A percentile compares a stretch with the other conserved stretches of the same genome.
Evolutionary conservation across 2,329 filamentous ascomycete genomes (phyloP).

Genomic region (Geosmithia putterillii): DNA sequence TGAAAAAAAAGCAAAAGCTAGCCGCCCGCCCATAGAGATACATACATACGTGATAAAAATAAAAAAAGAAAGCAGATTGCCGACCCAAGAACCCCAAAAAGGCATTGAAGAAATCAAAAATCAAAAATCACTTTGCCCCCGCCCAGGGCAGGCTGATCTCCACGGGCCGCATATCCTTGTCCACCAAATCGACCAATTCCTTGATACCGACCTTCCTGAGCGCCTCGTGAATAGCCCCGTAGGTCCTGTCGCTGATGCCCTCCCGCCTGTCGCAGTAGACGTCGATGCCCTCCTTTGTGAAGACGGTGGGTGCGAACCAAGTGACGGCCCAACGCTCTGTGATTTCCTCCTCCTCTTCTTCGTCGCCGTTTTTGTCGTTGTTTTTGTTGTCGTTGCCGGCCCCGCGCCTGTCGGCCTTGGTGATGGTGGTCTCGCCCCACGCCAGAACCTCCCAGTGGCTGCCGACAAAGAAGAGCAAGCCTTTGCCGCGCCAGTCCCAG

Average conservation of each 20-base stretch:
- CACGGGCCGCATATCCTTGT: slow-evolving; percentile 35
- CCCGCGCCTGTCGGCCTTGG: slow-evolving; percentile 12
- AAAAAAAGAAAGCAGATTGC: neutral
- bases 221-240: slow-evolving; percentile 41
- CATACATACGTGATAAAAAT: neutral
- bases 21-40: no score
- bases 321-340: slow-evolving; percentile 64
- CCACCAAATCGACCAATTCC: slow-evolving; percentile 38
- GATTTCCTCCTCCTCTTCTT: slow-evolving; percentile 11
- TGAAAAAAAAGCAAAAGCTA: no score
- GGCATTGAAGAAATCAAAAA: no score
- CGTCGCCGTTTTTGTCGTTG: slow-evolving; percentile 8
- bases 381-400: slow-evolving; percentile 2
- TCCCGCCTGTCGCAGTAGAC: slow-evolving; percentile 55
- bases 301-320: slow-evolving; percentile 73
- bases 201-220: slow-evolving; percentile 34
- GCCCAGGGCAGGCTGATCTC: slow-evolving; percentile 40
- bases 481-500: slow-evolving; percentile 72
- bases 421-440: slow-evolving; percentile 45
- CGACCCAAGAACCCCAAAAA: neutral
- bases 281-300: slow-evolving; percentile 73
- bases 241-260: slow-evolving; percentile 46
- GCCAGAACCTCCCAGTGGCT: slow-evolving; percentile 75
- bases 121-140: slow-evolving; percentile 8
- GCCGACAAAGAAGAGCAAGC: slow-evolving; percentile 57